Evolutionary conservation across 1,284 basidiomycete species (phyloP), one percentile per base, ranked within the genome.

Genomic region (Hortiboletus rubellus): DNA sequence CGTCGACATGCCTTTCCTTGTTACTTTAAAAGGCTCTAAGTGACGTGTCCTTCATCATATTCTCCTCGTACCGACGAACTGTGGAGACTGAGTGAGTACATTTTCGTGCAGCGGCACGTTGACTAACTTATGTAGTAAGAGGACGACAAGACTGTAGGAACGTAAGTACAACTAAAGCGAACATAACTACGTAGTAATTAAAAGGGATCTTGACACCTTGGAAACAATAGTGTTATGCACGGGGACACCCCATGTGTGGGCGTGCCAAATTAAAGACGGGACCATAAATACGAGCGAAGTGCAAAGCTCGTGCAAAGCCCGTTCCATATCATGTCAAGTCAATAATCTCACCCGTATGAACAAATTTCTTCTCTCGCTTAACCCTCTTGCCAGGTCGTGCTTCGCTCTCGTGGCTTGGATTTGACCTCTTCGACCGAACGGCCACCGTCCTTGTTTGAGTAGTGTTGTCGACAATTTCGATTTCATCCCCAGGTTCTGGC

Each of bases 261-360:
- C 27, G 6, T 50, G 17, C 17, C 17, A 45, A 58, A 46, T 47
- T 37, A 38, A 30, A 56, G n/a, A 30, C 10, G 11, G 14, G 18
- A 30, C 15, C n/a, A 31, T 47, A 33, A 12, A 42, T 31, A 46
- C 33, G 36, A 34, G 33, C n/a, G 5, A 34, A 6, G 38, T 11
- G 46, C 10, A 43, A 36, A 46, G n/a, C 18, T n/a, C n/a, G n/a
- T n/a, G n/a, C n/a, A n/a, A n/a, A n/a, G n/a, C n/a, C n/a, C 34
- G 27, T 33, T 15, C 12, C 38, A 45, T 22, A 24, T 68, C 58
- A 73, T 41, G 68, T 73, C 58, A 70, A 46, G 50, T 73, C 71
- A 43, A 70, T 70, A 38, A 71, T 52, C 40, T 70, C 69, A 17
- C 59, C 57, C 18, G 34, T 42, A 22, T 43, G 52, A 50, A 60